These are phyloP conservation scores for Aegilops tauschii DNA, from an alignment of 176 grass and related monocot species.

Conservation along the genomic window DNA sequence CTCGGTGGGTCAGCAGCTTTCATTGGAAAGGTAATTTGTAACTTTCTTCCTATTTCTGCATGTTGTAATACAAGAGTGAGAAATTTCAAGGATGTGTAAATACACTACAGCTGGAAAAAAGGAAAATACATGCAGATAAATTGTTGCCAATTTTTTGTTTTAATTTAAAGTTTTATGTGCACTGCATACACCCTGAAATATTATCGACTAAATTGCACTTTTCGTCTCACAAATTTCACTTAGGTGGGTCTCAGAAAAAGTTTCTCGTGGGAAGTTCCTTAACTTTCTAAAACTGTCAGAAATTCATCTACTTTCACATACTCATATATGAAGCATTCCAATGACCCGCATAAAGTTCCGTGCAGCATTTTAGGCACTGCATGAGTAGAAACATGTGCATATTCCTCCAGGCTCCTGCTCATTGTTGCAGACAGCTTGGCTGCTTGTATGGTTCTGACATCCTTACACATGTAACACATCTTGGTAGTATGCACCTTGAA, in stretches of 20 bases:
- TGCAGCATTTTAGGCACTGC: not conserved
- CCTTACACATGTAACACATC: not conserved
- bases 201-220: not conserved
- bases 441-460: not conserved
- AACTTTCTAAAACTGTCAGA: not conserved
- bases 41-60: not conserved
- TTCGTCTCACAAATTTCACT: not conserved
- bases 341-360: not conserved
- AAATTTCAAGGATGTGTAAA: not conserved
- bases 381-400: not conserved
- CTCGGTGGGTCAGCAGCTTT: slow-evolving; percentile 95
- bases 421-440: not conserved
- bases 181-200: not conserved
- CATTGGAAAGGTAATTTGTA: slow-evolving; percentile 76
- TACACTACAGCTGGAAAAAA: not conserved
- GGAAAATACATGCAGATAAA: not conserved
- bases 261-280: not conserved
- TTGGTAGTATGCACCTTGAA: not conserved
- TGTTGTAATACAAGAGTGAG: not conserved
- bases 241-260: not conserved
- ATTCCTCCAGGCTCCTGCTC: not conserved
- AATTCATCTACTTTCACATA: not conserved
- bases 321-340: slow-evolving; percentile 11
- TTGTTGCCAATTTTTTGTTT: not conserved
- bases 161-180: not conserved